Evolutionary conservation across 2,329 filamentous ascomycete species (phyloP), one percentile per base, ranked within the genome.

Genomic region (Epichloe uncinata): DNA sequence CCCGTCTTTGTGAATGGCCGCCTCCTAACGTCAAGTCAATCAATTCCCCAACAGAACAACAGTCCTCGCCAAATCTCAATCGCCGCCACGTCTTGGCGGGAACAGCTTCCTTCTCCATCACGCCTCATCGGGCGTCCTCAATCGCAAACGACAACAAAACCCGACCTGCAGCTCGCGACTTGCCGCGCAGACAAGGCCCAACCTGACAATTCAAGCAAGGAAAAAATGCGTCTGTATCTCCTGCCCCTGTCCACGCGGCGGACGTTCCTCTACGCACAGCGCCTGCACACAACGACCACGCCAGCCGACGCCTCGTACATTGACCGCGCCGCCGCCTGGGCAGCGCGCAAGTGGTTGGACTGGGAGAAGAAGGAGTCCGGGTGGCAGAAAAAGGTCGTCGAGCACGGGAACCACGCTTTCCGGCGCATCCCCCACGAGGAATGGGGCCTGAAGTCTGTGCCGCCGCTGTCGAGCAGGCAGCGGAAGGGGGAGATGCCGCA

Each of bases 371-470:
- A 84, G 57, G 82, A 90, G 16, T 74, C 74, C 42, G 86, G 87
- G 49, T 97, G 93, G 93, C 88, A 96, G 73, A 88, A 85, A 62
- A 81, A 81, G 58, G 75, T 96, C 18, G 91, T 93, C 48, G 75
- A 78, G 52, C 94, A 91, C 66, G 93, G 93, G 50, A 96, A 98
- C 69, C 73, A 81, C 45, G 81, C 87, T 15, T 79, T 98, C 53
- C 82, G 87, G 59, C 81, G 87, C 54, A 95, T 98, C 60, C 87
- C 93, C 3, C 96, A 87, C 65, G 87, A 97, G 69, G 93, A 98
- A 82, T 98, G 93, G 93, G 89, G 87, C 0, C 75, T 98, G 57
- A 97, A 97, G 71, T 95, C 88, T 36, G 83, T 98, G 48, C 93
- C 93, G 42, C 84, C 90, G 20, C 73, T 95, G 57, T 87, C 82